Evolutionary conservation across 495 filamentous ascomycete species (phyloP).

Genomic region (Aspergillus nanangensis): DNA sequence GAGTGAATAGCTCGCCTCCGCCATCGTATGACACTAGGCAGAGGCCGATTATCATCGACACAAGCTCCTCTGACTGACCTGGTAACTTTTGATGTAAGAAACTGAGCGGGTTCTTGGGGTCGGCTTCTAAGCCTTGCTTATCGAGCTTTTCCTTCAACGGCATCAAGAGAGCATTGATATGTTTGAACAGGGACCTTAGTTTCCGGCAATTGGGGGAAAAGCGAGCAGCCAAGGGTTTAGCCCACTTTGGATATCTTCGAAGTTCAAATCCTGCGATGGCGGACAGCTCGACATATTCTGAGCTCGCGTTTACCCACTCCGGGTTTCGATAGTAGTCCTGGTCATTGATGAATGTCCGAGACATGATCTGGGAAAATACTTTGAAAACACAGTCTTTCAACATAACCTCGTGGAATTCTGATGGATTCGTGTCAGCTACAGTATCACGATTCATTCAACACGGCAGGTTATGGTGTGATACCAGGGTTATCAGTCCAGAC

Average conservation of each 20-base stretch:
- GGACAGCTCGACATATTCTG: neutral
- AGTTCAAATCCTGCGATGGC: neutral
- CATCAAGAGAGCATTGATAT: neutral
- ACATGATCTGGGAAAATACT: neutral
- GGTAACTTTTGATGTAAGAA: neutral
- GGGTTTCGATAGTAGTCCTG: neutral
- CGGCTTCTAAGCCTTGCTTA: neutral
- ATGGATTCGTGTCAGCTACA: neutral
- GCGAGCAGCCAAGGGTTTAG: neutral
- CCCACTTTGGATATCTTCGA: neutral
- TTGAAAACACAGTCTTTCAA: neutral
- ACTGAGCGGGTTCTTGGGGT: neutral
- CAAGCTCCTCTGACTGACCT: neutral
- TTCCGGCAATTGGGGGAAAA: neutral
- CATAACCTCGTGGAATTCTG: constrained; percentile 1
- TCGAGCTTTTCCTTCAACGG: neutral
- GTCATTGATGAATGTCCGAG: neutral
- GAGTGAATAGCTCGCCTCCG: neutral
- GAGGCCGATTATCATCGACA: neutral
- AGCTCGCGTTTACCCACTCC: neutral
- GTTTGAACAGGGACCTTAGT: neutral
- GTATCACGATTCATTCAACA: neutral
- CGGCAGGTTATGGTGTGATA: neutral
- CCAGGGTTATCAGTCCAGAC: neutral
- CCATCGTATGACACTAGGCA: neutral